Percentiles rank a stretch among this genome's conserved stretches.
Conservation (phyloP, 768 basidiomycete genomes). For the Butyriboletus loyo region DNA sequence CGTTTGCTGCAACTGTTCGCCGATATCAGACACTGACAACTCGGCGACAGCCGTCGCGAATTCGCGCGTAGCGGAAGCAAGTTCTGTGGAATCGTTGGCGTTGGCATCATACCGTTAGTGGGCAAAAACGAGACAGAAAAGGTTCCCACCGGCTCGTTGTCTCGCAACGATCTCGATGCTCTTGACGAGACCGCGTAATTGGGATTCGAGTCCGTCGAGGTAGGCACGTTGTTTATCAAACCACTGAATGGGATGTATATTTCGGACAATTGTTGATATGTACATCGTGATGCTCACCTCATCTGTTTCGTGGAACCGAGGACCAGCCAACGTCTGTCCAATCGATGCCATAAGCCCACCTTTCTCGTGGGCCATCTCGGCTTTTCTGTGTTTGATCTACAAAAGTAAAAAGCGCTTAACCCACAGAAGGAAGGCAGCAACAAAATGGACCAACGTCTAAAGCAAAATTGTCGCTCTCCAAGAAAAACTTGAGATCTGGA, state of each 20-base stretch:
- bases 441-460: slow-evolving; percentile 64
- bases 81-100: slow-evolving; percentile 42
- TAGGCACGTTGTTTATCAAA: slow-evolving; percentile 85
- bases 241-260: slow-evolving; percentile 55
- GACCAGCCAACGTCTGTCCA: slow-evolving; percentile 73
- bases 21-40: slow-evolving; percentile 74
- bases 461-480: slow-evolving; percentile 90
- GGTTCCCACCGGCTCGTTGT: slow-evolving; percentile 63
- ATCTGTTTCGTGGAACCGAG: slow-evolving; percentile 85
- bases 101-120: background rate
- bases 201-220: slow-evolving; percentile 86
- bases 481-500: slow-evolving; percentile 80
- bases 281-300: slow-evolving; percentile 47
- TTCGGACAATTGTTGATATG: background rate
- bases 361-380: slow-evolving; percentile 71
- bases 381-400: slow-evolving; percentile 86
- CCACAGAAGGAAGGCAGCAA: background rate
- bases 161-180: slow-evolving; percentile 84
- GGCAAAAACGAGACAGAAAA: background rate
- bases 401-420: background rate
- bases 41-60: slow-evolving; percentile 71
- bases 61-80: slow-evolving; percentile 69
- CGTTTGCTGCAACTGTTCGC: slow-evolving; percentile 65
- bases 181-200: slow-evolving; percentile 82
- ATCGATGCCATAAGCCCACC: slow-evolving; percentile 83